Evolutionary conservation across 1,139 yeast genomes (phyloP), one percentile per base, ranked within the genome.

Genomic region (Fermentozyma sake): DNA sequence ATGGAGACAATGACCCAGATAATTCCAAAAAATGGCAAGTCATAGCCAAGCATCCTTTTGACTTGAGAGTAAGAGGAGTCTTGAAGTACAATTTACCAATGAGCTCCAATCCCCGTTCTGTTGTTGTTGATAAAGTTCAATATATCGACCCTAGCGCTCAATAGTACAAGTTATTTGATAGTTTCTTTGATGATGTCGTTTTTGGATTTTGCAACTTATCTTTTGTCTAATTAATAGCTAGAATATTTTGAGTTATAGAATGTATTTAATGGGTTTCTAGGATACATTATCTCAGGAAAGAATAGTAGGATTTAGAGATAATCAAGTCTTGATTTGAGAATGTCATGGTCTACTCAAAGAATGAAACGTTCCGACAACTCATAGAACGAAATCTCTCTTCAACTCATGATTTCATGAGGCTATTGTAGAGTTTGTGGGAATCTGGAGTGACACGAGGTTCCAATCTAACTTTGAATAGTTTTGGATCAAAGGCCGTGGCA

Each of bases 31-130:
- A 77, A 48, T 89, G 98, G 98, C 73, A 75, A 30, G 62, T 68
- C 12, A 76, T 91, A 12, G 76, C 83, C 14, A 74, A 76, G 38
- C 76, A 85, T 46, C 95, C 96, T 8, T 89, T 89, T 53, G 96
- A 87, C 37, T 61, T 89, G 43, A 82, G 87, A 15, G 67, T 89
- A 2, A 67, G 95, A 24, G 98, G 98, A 1, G 78, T 79, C 12
- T 67, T 89, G 52, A 77, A 75, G 50, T 89, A 91, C 53, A 74
- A 72, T 31, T 61, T 89, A 27, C 91, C 94, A 1, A 65, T 89
- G 40, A 68, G 76, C 24, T 64, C 64, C 29, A 65, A 65, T 11
- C 61, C 62, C 23, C 70, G 73, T 43, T 70, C 83, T 0, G 72
- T 79, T 5, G 76, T 79, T 4, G 78, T 83, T 12, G 76, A 79